These are phyloP conservation scores for Puccinia coronata DNA, from an alignment of 1,284 basidiomycete species.

Conservation along the genomic window DNA sequence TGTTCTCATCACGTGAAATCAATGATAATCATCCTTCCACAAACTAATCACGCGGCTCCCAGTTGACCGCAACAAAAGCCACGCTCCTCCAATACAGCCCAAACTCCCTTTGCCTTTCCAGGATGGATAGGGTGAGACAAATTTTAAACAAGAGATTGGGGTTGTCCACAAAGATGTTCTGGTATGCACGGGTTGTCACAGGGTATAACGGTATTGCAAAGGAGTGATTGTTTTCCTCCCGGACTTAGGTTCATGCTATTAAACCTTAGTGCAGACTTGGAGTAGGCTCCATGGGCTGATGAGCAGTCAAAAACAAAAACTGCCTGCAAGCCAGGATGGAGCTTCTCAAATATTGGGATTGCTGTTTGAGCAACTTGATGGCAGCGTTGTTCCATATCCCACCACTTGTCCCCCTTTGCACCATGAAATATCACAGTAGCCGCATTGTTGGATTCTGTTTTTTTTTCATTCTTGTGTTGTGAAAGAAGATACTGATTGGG, in stretches of 20 bases:
- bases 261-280: not conserved
- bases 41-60: too few species aligned
- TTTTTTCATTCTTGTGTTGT: not conserved
- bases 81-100: not conserved
- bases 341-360: not conserved
- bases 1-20: too few species aligned
- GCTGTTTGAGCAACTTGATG: not conserved
- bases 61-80: too few species aligned
- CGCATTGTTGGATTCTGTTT: too few species aligned
- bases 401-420: conserved; percentile 1
- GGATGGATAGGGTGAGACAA: not conserved
- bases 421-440: conserved; percentile 9
- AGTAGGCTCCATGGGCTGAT: not conserved
- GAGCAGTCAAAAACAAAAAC: conserved; percentile 37
- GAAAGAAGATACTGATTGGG: not conserved
- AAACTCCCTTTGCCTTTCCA: conserved; percentile 9
- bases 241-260: conserved; percentile 21
- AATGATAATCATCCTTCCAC: too few species aligned
- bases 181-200: conserved; percentile 15
- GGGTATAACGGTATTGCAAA: conserved; percentile 11
- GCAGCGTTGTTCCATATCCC: conserved; percentile 17
- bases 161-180: not conserved
- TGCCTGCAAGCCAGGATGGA: conserved; percentile 12
- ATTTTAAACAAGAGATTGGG: not conserved
- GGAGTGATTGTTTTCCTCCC: not conserved